phyloP scores from a whole-genome alignment of 148 eudicot genomes.

The Amaranthus palmeri region DNA sequence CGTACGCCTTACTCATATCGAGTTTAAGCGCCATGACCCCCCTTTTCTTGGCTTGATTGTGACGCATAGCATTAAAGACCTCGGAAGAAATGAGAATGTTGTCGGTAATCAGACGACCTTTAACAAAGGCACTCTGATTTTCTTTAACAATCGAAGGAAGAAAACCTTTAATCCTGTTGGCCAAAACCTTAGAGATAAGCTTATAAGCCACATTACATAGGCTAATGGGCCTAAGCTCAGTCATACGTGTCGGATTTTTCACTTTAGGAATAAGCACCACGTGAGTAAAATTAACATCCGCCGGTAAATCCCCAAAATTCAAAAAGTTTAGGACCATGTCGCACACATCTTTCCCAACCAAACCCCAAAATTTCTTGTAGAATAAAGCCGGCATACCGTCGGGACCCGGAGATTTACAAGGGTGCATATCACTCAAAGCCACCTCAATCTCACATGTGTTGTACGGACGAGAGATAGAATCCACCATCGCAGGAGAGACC shows the following conservation, averaged over 20 bases:
- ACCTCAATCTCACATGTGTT: neutral
- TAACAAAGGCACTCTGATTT: neutral
- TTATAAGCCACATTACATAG: neutral
- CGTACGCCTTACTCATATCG: neutral
- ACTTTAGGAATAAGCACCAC: neutral
- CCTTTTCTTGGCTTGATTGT: neutral
- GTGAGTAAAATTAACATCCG: neutral
- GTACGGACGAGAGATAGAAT: neutral
- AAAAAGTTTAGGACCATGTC: neutral
- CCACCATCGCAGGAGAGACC: neutral
- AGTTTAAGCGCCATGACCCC: neutral
- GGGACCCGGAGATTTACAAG: neutral
- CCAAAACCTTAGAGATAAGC: neutral
- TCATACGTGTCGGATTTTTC: neutral
- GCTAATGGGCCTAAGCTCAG: neutral
- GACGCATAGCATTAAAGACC: neutral
- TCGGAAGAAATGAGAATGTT: neutral
- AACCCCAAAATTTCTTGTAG: neutral
- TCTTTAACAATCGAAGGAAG: neutral
- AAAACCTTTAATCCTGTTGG: neutral
- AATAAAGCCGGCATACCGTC: neutral
- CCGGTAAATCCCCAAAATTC: too few relatives aligned
- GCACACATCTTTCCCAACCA: neutral
- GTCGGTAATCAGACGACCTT: neutral
- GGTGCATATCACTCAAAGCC: neutral